Conservation (phyloP, 257 asterid genomes). For the Orobanche coerulescens region DNA sequence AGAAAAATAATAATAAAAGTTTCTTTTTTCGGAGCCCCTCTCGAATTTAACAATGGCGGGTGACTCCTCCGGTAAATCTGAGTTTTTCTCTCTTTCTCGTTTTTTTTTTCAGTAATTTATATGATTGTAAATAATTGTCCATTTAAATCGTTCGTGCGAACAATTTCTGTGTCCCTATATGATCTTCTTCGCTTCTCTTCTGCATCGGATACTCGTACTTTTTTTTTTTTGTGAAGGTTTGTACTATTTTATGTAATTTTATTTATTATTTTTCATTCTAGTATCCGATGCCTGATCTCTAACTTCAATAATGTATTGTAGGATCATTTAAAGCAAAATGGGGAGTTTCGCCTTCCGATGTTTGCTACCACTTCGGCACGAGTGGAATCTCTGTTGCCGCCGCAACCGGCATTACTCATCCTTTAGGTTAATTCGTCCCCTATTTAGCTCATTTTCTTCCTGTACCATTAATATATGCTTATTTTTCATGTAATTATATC, state of each 20-base stretch:
- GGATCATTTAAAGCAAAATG: constrained; percentile 34
- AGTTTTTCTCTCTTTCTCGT: background rate
- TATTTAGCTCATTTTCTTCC: background rate
- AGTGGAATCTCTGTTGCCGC: constrained; percentile 89
- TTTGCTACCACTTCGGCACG: constrained; percentile 65
- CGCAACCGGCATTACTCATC: constrained; percentile 87
- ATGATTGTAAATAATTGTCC: background rate
- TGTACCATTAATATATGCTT: background rate
- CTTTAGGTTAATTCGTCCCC: constrained; percentile 49
- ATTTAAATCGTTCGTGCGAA: background rate
- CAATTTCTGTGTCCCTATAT: background rate
- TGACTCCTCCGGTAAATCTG: constrained; percentile 30
- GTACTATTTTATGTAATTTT: too few relatives aligned
- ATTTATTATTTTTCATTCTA: too few relatives aligned
- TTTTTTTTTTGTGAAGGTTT: background rate
- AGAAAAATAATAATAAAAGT: too few relatives aligned
- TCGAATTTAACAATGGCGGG: constrained; percentile 26
- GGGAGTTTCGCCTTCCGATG: constrained; percentile 54
- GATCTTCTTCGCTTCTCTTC: background rate
- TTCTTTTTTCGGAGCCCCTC: background rate
- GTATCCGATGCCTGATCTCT: background rate
- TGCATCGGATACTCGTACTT: background rate
- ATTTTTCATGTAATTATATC: background rate
- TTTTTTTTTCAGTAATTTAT: background rate
- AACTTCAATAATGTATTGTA: constrained; percentile 17